Base-by-base conservation (phyloP, 306 rosid species). In the Quercus glauca region DNA sequence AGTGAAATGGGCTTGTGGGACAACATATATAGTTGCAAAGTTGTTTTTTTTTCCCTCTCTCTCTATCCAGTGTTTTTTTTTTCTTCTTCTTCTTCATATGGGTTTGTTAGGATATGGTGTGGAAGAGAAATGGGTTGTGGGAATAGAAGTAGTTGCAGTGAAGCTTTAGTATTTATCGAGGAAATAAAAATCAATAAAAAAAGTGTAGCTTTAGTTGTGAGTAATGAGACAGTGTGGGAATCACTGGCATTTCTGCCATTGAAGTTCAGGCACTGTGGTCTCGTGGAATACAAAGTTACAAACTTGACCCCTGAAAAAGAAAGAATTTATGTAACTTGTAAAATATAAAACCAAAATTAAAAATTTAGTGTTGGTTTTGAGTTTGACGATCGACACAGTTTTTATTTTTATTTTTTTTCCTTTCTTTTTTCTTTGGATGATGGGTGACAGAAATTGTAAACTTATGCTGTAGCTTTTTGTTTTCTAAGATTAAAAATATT, bases 1-100 rank as follows among this genome's bases (percentile, higher is more conserved):
- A 29, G 15, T 33, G 68, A 77, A 77, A 80, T 73, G 83, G 69
- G 55, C 65, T 64, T 73, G 9, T 65, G 31, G 51, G 68, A 85
- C 69, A 71, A 55, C 63, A 28, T 33, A 7, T 68, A 26, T 12
- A 41, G 45, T 67, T 70, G 76, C 83, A 4, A 52, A 76, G 68
- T 57, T 72, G 10, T 78, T 72, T 41, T 7, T 41, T 7, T 37
- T 37, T 37, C 43, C 73, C 21, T 53, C 23, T 57, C 52, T 74
- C 21, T 67, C 71, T 65, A 60, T 78, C 56, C 31, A 58, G 77
- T 69, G 71, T 65, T 71, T 13, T 56, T 15, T 71, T 18, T 35
- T 37, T 37, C 2, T 33, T 33, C 45, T 37, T 37, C 45, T 41
- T 43, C 12, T 18, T 19, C 33, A 28, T 57, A 10, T 25, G 72